phyloP scores from a whole-genome alignment of 2,329 filamentous ascomycete species.

The Apiospora hydei region DNA sequence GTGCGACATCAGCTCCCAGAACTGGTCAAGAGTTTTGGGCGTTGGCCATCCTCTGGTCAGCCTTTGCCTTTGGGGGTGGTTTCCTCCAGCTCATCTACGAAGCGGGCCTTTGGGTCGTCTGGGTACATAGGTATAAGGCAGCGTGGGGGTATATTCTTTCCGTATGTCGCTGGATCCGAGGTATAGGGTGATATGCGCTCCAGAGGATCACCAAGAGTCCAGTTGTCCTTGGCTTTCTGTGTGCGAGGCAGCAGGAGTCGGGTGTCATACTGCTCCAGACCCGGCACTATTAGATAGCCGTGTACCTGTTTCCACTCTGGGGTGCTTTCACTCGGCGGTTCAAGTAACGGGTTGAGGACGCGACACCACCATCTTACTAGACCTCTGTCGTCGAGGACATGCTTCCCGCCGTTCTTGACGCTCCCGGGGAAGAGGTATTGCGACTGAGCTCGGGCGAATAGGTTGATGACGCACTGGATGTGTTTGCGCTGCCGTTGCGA shows the following conservation, averaged over 20 bases:
- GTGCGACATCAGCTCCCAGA: conserved; percentile 99
- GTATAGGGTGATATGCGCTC: conserved; percentile 68
- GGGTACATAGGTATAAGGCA: conserved; percentile 91
- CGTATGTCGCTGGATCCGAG: conserved; percentile 52
- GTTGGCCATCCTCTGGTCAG: conserved; percentile 79
- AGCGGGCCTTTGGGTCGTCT: conserved; percentile 93
- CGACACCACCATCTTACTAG: conserved; percentile 97
- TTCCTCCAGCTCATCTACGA: conserved; percentile 86
- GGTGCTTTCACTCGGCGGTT: conserved; percentile 47
- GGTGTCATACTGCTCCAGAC: conserved; percentile 82
- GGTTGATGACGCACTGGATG: conserved; percentile 78
- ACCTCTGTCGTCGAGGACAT: conserved; percentile 88
- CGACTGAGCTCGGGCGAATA: conserved; percentile 90
- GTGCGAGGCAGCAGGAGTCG: conserved; percentile 76
- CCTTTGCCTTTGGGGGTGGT: conserved; percentile 61
- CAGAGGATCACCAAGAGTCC: conserved; percentile 77
- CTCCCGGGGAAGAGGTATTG: conserved; percentile 97
- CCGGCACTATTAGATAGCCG: conserved; percentile 87
- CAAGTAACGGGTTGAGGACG: conserved; percentile 79
- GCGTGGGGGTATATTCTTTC: conserved; percentile 70
- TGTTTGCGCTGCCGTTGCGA: conserved; percentile 68
- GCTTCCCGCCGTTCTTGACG: conserved; percentile 82
- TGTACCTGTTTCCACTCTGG: conserved; percentile 59
- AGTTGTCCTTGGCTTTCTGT: conserved; percentile 59
- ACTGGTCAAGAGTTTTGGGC: conserved; percentile 83